A percentile compares a stretch with the other conserved stretches of the same genome.
These are phyloP conservation scores for Cantharellus anzutake DNA, from an alignment of 768 basidiomycete species.

Conservation along the genomic window DNA sequence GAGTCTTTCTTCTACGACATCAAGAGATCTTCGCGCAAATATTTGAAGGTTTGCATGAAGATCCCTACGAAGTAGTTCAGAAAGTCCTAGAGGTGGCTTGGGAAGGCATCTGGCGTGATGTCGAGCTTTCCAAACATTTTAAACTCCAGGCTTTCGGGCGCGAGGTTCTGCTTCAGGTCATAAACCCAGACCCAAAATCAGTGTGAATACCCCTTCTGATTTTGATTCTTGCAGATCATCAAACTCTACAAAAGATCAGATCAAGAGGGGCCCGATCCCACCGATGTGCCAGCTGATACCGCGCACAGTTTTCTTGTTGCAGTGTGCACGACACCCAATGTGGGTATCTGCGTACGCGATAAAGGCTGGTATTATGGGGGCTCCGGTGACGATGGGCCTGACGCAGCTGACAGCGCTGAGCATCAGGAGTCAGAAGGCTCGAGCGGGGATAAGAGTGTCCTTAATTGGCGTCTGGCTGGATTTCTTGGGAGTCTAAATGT, in stretches of 20 bases:
- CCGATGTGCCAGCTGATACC: conserved; percentile 53
- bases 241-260: conserved; percentile 51
- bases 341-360: conserved; percentile 75
- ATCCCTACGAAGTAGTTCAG: conserved; percentile 41
- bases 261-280: conserved; percentile 29
- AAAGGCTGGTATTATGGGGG: conserved; percentile 67
- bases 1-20: conserved; percentile 50
- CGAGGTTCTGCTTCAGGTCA: conserved; percentile 40
- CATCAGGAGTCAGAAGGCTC: conserved; percentile 8
- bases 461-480: conserved; percentile 71
- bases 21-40: conserved; percentile 41
- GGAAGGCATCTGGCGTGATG: conserved; percentile 59
- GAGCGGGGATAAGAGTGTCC: conserved; percentile 27
- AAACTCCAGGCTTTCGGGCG: conserved; percentile 62
- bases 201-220: neutral
- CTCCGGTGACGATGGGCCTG: conserved; percentile 29
- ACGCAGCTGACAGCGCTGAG: conserved; percentile 14
- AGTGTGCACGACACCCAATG: conserved; percentile 61
- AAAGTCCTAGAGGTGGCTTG: conserved; percentile 54
- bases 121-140: conserved; percentile 45
- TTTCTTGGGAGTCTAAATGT: conserved; percentile 57
- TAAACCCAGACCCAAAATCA: conserved; percentile 9
- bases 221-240: conserved; percentile 29
- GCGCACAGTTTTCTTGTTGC: conserved; percentile 77
- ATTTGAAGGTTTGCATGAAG: conserved; percentile 55